Evolutionary conservation across 2,329 filamentous ascomycete genomes (phyloP).

Genomic region (Colletotrichum destructivum): DNA sequence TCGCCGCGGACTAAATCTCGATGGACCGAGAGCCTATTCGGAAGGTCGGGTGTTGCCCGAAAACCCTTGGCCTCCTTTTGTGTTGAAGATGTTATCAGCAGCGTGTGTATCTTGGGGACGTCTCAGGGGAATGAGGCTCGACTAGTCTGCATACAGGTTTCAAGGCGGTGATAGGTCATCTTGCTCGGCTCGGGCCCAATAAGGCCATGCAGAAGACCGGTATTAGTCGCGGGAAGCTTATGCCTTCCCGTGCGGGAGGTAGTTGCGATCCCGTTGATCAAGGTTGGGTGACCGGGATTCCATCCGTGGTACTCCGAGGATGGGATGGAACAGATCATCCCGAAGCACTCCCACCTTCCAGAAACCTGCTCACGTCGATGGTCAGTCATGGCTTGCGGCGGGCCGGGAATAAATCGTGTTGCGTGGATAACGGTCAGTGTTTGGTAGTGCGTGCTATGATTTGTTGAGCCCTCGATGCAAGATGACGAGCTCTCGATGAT

Average conservation of each 20-base stretch:
- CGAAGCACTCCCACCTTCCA: conserved; percentile 27
- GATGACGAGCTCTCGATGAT: neutral
- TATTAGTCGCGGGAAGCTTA: conserved; percentile 10
- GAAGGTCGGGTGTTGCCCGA: conserved; percentile 27
- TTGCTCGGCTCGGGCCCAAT: neutral
- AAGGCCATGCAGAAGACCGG: neutral
- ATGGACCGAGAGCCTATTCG: conserved; percentile 12
- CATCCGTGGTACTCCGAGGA: neutral
- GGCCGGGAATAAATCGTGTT: neutral
- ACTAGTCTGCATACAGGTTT: neutral
- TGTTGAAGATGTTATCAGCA: too few species aligned
- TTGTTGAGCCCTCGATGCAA: neutral
- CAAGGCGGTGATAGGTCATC: neutral
- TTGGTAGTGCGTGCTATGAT: too few species aligned
- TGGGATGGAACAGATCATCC: neutral
- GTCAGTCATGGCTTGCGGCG: too few species aligned
- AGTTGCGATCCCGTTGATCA: neutral
- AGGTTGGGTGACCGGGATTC: neutral
- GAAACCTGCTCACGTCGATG: neutral
- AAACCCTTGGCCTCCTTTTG: conserved; percentile 7
- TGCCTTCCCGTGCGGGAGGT: conserved; percentile 10
- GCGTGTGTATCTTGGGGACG: neutral
- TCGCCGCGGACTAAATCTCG: neutral
- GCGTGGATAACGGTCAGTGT: neutral
- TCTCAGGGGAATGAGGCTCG: conserved; percentile 3